These are phyloP conservation scores for Ochromonas danica DNA, from an alignment of 108 stramenopile genomes.

Conservation along the genomic window DNA sequence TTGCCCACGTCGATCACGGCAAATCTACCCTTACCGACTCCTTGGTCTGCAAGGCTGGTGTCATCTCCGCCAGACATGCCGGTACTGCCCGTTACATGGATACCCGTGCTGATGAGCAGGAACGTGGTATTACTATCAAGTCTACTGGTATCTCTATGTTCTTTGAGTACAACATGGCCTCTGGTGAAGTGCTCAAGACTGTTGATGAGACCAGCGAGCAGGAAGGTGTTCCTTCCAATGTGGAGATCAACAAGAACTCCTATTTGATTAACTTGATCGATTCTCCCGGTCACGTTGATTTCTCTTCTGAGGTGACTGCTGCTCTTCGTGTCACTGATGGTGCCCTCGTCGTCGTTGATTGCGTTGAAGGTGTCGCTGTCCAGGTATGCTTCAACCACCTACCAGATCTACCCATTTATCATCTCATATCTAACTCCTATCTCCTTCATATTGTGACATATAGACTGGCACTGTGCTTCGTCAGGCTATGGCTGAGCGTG, in stretches of 20 bases:
- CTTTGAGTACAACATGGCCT: slow-evolving; percentile 97
- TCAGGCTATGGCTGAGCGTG: slow-evolving; percentile 97
- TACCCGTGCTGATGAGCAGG: slow-evolving; percentile 99
- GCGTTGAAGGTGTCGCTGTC: slow-evolving; percentile 98
- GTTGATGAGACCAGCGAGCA: slow-evolving; percentile 46
- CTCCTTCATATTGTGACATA: no score
- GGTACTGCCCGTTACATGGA: slow-evolving; percentile 99
- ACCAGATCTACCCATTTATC: no score
- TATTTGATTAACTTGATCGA: slow-evolving; percentile 99
- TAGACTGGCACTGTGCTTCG: slow-evolving; percentile 99
- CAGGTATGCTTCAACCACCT: no score
- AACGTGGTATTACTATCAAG: slow-evolving; percentile 99
- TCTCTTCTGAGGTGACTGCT: slow-evolving; percentile 99
- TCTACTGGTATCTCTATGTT: slow-evolving; percentile 99
- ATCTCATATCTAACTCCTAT: no score
- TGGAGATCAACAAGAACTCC: slow-evolving; percentile 87
- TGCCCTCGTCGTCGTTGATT: slow-evolving; percentile 99
- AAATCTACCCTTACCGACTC: slow-evolving; percentile 99
- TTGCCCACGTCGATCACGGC: slow-evolving; percentile 99
- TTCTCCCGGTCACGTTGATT: slow-evolving; percentile 99
- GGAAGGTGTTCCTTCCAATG: slow-evolving; percentile 55
- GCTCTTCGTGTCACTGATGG: slow-evolving; percentile 99
- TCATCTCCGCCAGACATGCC: slow-evolving; percentile 97
- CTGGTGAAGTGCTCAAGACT: slow-evolving; percentile 62
- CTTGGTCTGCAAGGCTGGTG: slow-evolving; percentile 99